Base-by-base conservation (phyloP, 805 yeast genomes). In the Kazachstania martiniae region DNA sequence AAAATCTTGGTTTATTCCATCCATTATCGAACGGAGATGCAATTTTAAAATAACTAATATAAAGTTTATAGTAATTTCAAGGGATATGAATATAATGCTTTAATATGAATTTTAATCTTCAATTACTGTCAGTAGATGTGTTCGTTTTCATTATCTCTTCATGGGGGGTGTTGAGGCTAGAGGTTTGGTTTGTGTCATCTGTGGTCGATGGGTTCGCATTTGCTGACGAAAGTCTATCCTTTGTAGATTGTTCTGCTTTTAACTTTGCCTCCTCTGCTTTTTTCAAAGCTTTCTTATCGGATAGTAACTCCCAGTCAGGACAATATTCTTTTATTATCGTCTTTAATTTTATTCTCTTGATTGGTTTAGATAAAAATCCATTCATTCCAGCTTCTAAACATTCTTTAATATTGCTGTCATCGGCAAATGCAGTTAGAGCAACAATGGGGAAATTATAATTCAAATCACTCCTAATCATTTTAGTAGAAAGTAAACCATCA, bases 341-440 rank as follows among this genome's bases (percentile, higher is more conserved):
- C 39, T 74, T 66, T 40, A 86, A 59, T 38, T 79, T 72, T 9
- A 72, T 64, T 51, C 94, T 67, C 53, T 83, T 68, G 15, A 86
- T 74, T 1, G 98, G 98, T 46, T 89, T 89, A 2, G 94, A 70
- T 41, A 89, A 64, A 56, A 89, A 89, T 12, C 91, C 94, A 41
- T 77, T 66, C 97, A 89, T 91, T 3, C 97, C 97, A n/a, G 80
- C 77, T 13, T 74, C 78, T 36, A 82, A 53, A 55, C 97, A 87
- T 38, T 75, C 94, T 43, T 75, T 77, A 25, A 81, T 86, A 47
- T 87, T 89, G 28, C 87, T 77, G 41, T 83, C 85, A 56, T 89
- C 96, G 1, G 96, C 95, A 63, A 81, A 89, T 1, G 96, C 97
- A 0, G 97, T 87, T 34, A 89, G 67, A 0, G 96, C 97, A 24